A percentile compares a stretch with the other conserved stretches of the same genome.
These are phyloP conservation scores for Metschnikowia cubensis DNA, from an alignment of 805 yeast species.

Conservation along the genomic window DNA sequence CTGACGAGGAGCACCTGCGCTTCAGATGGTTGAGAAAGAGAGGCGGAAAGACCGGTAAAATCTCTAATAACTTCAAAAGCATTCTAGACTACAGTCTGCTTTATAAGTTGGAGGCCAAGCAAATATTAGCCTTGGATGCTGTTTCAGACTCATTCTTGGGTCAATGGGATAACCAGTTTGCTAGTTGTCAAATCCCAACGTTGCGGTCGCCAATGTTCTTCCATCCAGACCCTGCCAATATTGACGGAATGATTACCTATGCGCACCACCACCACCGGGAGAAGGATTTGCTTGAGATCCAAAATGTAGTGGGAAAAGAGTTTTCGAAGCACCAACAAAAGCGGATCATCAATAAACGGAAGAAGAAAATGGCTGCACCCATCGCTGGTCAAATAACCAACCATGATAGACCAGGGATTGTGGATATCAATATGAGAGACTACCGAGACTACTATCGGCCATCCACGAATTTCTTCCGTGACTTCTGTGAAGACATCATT, in stretches of 20 bases:
- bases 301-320: conserved; percentile 43
- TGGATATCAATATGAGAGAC: conserved; percentile 43
- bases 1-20: conserved; percentile 46
- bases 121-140: conserved; percentile 37
- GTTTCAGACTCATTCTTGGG: conserved; percentile 32
- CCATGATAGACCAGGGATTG: conserved; percentile 33
- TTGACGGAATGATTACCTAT: conserved; percentile 42
- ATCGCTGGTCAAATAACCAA: conserved; percentile 4
- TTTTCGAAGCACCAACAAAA: conserved; percentile 41
- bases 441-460: conserved; percentile 45
- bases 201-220: conserved; percentile 47
- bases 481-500: conserved; percentile 35
- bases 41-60: conserved; percentile 23
- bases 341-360: conserved; percentile 21
- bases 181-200: conserved; percentile 38
- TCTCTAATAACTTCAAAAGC: conserved; percentile 11
- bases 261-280: conserved; percentile 32
- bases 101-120: conserved; percentile 17
- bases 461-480: conserved; percentile 35
- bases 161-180: conserved; percentile 44
- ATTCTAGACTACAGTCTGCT: conserved; percentile 15
- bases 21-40: conserved; percentile 42
- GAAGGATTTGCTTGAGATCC: conserved; percentile 37
- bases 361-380: conserved; percentile 18
- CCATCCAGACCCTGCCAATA: conserved; percentile 43